Conservation (phyloP, 768 basidiomycete species). For the Crassisporium funariophilum region DNA sequence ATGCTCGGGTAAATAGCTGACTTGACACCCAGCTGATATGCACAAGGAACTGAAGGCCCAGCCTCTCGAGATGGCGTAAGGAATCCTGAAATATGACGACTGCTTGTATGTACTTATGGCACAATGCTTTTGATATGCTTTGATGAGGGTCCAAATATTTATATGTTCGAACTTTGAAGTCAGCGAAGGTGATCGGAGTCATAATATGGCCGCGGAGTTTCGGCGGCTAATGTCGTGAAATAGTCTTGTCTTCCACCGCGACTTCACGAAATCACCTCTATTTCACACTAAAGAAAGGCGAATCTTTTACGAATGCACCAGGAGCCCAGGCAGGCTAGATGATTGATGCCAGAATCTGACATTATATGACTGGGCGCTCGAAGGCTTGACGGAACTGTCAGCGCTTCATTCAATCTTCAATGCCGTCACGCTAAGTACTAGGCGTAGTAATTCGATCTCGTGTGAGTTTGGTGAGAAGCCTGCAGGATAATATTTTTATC, state of each 20-base stretch:
- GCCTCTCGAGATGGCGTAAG: slow-evolving; percentile 13
- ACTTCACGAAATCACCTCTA: not conserved
- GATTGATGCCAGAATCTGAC: slow-evolving; percentile 1
- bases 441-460: slow-evolving; percentile 31
- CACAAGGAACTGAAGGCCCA: slow-evolving; percentile 36
- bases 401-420: slow-evolving; percentile 21
- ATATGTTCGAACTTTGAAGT: slow-evolving; percentile 25
- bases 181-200: slow-evolving; percentile 36
- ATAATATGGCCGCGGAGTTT: slow-evolving; percentile 31
- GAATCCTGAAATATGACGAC: slow-evolving; percentile 13
- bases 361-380: slow-evolving; percentile 5
- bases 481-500: slow-evolving; percentile 36
- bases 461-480: slow-evolving; percentile 45
- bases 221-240: slow-evolving; percentile 26
- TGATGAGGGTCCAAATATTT: slow-evolving; percentile 25
- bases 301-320: not conserved
- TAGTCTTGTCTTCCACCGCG: too few species aligned
- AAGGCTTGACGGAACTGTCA: slow-evolving; percentile 22
- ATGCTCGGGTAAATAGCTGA: slow-evolving; percentile 15
- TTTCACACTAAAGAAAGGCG: not conserved
- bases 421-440: slow-evolving; percentile 24
- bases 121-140: slow-evolving; percentile 16
- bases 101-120: slow-evolving; percentile 13
- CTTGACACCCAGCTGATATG: slow-evolving; percentile 38
- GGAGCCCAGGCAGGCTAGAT: not conserved